phyloP scores from a whole-genome alignment of 164 flowering plant genomes.

The Houttuynia cordata region DNA sequence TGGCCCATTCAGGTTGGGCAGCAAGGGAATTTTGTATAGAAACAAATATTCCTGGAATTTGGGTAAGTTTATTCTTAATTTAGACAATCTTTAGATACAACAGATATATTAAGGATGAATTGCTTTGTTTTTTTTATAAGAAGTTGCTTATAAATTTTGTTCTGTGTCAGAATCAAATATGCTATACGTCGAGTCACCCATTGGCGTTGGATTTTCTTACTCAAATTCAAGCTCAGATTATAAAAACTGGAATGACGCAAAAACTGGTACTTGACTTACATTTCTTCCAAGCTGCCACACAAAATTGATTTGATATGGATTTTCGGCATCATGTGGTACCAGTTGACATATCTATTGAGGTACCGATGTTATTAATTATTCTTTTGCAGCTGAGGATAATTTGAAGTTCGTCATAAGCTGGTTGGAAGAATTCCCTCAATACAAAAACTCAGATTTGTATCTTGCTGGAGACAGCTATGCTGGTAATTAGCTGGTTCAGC shows the following conservation, averaged over 20 bases:
- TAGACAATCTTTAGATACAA: too few species aligned
- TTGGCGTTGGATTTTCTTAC: slow-evolving; percentile 43
- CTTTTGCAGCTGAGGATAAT: slow-evolving; percentile 28
- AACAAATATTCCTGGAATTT: slow-evolving; percentile 35
- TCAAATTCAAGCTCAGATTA: slow-evolving; percentile 30
- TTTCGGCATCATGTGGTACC: too few species aligned
- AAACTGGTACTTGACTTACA: slow-evolving; percentile 24
- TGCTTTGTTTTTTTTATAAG: too few species aligned
- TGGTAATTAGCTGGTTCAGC: too few species aligned
- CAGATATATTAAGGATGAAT: too few species aligned
- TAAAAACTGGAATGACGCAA: slow-evolving; percentile 26
- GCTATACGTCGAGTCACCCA: slow-evolving; percentile 36
- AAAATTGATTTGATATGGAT: too few species aligned
- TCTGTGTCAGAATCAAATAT: slow-evolving; percentile 29
- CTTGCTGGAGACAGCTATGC: slow-evolving; percentile 38
- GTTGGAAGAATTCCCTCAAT: slow-evolving; percentile 27
- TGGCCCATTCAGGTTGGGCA: slow-evolving; percentile 31
- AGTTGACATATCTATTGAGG: too few species aligned
- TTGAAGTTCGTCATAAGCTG: too few species aligned
- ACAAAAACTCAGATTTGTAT: slow-evolving; percentile 24
- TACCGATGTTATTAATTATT: too few species aligned
- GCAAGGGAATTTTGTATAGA: slow-evolving; percentile 15
- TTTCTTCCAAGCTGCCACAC: too few species aligned
- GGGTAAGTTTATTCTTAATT: slow-evolving; percentile 10
- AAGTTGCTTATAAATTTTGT: too few species aligned